phyloP scores from a whole-genome alignment of 371 early-diverging fungal species.

The Umbelopsis sp. region DNA sequence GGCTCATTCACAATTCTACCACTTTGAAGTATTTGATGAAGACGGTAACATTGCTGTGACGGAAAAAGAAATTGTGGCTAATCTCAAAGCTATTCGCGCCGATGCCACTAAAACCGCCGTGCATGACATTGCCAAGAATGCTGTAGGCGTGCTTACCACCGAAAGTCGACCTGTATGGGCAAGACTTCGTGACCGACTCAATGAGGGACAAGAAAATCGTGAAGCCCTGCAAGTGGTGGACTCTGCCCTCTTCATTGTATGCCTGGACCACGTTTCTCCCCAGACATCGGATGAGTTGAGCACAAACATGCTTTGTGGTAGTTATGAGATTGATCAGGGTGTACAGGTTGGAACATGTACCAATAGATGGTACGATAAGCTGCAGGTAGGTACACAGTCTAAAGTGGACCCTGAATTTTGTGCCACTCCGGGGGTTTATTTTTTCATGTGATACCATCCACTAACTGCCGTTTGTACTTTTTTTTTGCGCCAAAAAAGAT shows the following conservation, averaged over 20 bases:
- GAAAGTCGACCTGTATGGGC: conserved; percentile 81
- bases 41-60: conserved; percentile 45
- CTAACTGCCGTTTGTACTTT: background rate
- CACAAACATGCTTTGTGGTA: conserved; percentile 63
- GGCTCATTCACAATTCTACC: conserved; percentile 66
- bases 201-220: conserved; percentile 53
- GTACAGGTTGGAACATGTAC: conserved; percentile 64
- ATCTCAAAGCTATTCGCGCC: conserved; percentile 43
- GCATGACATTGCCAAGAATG: conserved; percentile 44
- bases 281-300: conserved; percentile 47
- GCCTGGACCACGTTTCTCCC: conserved; percentile 73
- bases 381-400: conserved; percentile 44
- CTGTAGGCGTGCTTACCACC: conserved; percentile 71
- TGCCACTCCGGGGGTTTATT: background rate
- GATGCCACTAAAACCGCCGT: conserved; percentile 46
- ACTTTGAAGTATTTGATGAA: conserved; percentile 68
- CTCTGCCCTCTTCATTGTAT: conserved; percentile 78
- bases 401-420: conserved; percentile 16
- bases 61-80: conserved; percentile 55
- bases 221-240: conserved; percentile 67
- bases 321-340: conserved; percentile 54
- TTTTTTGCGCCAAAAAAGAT: conserved; percentile 34
- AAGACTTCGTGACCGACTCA: conserved; percentile 42
- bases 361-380: conserved; percentile 65
- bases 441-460: background rate